A percentile compares a stretch with the other conserved stretches of the same genome.
phyloP scores from a whole-genome alignment of 768 basidiomycete genomes.

The Leccinum disarticulatum region DNA sequence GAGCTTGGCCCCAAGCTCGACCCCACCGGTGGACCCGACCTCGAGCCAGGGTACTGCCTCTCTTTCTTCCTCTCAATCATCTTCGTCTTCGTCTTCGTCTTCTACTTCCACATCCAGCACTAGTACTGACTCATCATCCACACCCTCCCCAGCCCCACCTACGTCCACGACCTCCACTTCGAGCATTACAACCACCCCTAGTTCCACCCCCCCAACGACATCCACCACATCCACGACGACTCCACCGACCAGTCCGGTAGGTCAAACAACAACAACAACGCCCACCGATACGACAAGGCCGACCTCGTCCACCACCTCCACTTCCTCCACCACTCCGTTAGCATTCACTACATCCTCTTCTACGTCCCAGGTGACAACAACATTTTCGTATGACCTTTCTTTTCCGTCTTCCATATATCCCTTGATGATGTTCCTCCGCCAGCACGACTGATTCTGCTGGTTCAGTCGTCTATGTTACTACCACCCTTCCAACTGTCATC shows the following conservation, averaged over 20 bases:
- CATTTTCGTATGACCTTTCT: conserved; percentile 16
- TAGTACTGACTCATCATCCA: conserved; percentile 17
- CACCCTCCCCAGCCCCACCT: conserved; percentile 6
- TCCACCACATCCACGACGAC: not conserved
- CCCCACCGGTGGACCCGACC: not conserved
- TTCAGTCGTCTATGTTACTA: conserved; percentile 22
- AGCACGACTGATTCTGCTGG: conserved; percentile 27
- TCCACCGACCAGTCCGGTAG: not conserved
- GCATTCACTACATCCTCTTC: conserved; percentile 3
- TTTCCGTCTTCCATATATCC: not conserved
- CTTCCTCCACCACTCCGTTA: conserved; percentile 1
- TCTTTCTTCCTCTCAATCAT: conserved; percentile 11
- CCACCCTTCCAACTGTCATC: conserved; percentile 12
- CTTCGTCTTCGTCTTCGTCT: not conserved
- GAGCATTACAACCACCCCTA: conserved; percentile 5
- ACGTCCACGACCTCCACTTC: not conserved
- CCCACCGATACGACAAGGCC: not conserved
- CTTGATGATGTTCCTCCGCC: not conserved
- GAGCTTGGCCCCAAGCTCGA: not conserved
- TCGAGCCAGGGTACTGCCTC: conserved; percentile 20
- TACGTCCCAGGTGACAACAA: conserved; percentile 21
- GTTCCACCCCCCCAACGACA: conserved; percentile 8
- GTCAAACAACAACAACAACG: not conserved
- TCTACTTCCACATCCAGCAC: conserved; percentile 1
- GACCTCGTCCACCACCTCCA: not conserved